phyloP scores from a whole-genome alignment of 164 flowering plant species.

The Vitis amurensis region DNA sequence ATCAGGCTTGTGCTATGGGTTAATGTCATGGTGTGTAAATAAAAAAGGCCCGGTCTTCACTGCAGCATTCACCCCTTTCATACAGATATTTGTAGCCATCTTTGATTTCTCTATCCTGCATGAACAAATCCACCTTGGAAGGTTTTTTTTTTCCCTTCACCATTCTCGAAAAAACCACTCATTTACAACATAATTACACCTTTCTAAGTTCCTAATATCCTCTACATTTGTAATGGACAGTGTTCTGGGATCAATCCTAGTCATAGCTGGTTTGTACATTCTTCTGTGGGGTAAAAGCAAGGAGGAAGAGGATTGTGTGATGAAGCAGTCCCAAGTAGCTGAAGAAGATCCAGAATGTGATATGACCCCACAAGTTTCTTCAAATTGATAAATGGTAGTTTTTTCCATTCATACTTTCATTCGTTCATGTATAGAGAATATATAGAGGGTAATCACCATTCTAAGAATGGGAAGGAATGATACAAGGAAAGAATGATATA shows the following conservation, averaged over 20 bases:
- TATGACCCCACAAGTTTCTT: not conserved
- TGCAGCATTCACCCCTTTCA: constrained; percentile 64
- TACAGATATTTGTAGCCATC: constrained; percentile 50
- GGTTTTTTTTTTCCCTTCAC: constrained; percentile 23
- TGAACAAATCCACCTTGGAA: constrained; percentile 55
- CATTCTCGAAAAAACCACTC: no score
- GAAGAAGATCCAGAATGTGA: not conserved
- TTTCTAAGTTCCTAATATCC: no score
- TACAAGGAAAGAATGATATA: no score
- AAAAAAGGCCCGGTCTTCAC: constrained; percentile 68
- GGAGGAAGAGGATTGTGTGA: constrained; percentile 17
- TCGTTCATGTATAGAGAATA: no score
- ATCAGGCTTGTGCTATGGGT: constrained; percentile 54
- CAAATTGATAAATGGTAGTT: no score
- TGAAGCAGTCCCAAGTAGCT: constrained; percentile 10
- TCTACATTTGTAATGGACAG: constrained; percentile 32
- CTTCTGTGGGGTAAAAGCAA: constrained; percentile 64
- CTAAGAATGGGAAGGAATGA: no score
- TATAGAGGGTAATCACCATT: no score
- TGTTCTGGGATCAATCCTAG: constrained; percentile 59
- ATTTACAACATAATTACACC: no score
- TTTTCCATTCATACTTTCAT: no score
- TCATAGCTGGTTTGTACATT: constrained; percentile 54
- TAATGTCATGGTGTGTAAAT: constrained; percentile 68
- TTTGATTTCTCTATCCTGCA: constrained; percentile 42